Percentiles rank a stretch among this genome's conserved stretches.
phyloP scores from a whole-genome alignment of 2,329 filamentous ascomycete genomes.

The Pestalotiopsis sp. region DNA sequence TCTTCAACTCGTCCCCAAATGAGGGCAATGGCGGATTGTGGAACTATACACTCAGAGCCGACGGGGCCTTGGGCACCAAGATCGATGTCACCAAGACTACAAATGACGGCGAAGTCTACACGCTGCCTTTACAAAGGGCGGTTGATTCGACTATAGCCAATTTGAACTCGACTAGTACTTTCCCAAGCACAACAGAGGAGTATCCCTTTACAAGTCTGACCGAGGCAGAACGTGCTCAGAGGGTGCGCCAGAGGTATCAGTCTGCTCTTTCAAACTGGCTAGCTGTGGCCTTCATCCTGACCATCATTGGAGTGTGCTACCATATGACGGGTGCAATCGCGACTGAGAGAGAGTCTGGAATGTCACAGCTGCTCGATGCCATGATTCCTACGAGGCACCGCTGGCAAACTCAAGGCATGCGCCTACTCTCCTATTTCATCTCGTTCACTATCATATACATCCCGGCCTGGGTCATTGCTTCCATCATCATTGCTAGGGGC shows the following conservation, averaged over 20 bases:
- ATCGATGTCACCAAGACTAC: slow-evolving; percentile 63
- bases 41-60: slow-evolving; percentile 85
- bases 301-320: slow-evolving; percentile 79
- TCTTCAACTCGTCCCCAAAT: slow-evolving; percentile 73
- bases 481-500: slow-evolving; percentile 60
- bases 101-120: slow-evolving; percentile 77
- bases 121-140: slow-evolving; percentile 76
- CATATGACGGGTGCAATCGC: slow-evolving; percentile 86
- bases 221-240: slow-evolving; percentile 62
- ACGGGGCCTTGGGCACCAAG: slow-evolving; percentile 66
- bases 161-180: slow-evolving; percentile 42
- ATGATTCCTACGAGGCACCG: slow-evolving; percentile 79
- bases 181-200: slow-evolving; percentile 56
- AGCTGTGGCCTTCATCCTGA: slow-evolving; percentile 76
- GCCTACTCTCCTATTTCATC: slow-evolving; percentile 77
- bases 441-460: slow-evolving; percentile 79
- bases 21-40: slow-evolving; percentile 68
- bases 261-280: slow-evolving; percentile 72
- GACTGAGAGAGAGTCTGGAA: slow-evolving; percentile 80
- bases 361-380: slow-evolving; percentile 84
- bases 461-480: slow-evolving; percentile 80
- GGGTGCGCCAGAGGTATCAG: slow-evolving; percentile 72
- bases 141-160: slow-evolving; percentile 72
- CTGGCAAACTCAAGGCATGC: slow-evolving; percentile 76
- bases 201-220: slow-evolving; percentile 77